Percentiles rank a stretch among this genome's conserved stretches.
These are phyloP conservation scores for Blastobotrys apis DNA, from an alignment of 1,139 yeast species.

Conservation along the genomic window DNA sequence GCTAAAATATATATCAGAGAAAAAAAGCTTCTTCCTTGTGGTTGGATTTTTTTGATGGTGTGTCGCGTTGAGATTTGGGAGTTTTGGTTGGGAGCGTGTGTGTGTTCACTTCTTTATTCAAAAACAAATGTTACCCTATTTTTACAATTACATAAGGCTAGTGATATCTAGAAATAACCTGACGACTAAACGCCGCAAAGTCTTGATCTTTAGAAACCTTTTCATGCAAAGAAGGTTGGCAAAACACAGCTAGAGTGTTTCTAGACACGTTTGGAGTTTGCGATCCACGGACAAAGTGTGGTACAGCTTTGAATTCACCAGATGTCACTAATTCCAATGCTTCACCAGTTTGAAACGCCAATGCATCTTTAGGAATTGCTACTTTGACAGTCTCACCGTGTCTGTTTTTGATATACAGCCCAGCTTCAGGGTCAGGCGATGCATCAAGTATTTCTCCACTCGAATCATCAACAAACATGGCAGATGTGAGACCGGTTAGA, in stretches of 20 bases:
- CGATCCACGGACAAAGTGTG: conserved; percentile 52
- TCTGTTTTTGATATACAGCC: conserved; percentile 52
- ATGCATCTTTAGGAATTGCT: conserved; percentile 50
- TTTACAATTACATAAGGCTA: conserved; percentile 1
- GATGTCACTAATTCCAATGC: conserved; percentile 51
- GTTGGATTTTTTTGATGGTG: too few species aligned
- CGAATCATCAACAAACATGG: conserved; percentile 47
- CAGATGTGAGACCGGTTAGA: conserved; percentile 57
- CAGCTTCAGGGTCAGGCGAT: conserved; percentile 48
- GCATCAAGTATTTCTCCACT: conserved; percentile 27
- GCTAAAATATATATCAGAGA: too few species aligned
- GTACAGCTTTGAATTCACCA: conserved; percentile 55
- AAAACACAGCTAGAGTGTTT: conserved; percentile 60
- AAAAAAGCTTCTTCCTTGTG: too few species aligned
- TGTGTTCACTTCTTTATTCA: too few species aligned
- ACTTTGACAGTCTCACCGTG: conserved; percentile 47
- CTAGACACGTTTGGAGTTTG: conserved; percentile 41
- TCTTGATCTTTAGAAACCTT: conserved; percentile 43
- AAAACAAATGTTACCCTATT: conserved; percentile 8
- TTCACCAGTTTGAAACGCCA: conserved; percentile 65
- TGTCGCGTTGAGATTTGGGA: too few species aligned
- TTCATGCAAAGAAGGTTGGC: conserved; percentile 57
- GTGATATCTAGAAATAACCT: conserved; percentile 26
- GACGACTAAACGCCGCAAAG: conserved; percentile 48
- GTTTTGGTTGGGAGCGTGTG: too few species aligned